phyloP scores from a whole-genome alignment of 1,284 basidiomycete genomes.

The Psilocybe mexicana region DNA sequence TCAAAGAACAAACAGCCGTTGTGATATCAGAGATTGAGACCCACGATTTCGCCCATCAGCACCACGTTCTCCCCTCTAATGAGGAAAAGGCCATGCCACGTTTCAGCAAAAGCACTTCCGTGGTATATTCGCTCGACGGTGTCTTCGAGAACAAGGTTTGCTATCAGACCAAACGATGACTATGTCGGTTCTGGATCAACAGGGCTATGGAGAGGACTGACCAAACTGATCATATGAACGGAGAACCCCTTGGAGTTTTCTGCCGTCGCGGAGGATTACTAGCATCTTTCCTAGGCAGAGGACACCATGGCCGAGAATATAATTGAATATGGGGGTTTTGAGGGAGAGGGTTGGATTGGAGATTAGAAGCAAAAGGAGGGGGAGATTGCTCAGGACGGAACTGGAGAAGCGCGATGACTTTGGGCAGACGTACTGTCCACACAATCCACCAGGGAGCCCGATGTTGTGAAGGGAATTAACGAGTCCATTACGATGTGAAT shows the following conservation, averaged over 20 bases:
- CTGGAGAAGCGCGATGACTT: conserved; percentile 51
- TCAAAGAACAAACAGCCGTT: conserved; percentile 2
- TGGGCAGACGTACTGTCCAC: conserved; percentile 93
- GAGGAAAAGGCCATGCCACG: conserved; percentile 86
- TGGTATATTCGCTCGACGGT: conserved; percentile 89
- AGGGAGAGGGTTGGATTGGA: conserved; percentile 6
- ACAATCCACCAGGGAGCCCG: conserved; percentile 94
- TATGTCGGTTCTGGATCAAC: background rate
- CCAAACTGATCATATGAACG: conserved; percentile 99
- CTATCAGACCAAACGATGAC: conserved; percentile 40
- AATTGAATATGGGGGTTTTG: conserved; percentile 5
- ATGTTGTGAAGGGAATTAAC: conserved; percentile 94
- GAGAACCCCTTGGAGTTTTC: conserved; percentile 94
- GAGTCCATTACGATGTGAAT: conserved; percentile 73
- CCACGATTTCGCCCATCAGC: conserved; percentile 92
- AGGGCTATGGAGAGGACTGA: conserved; percentile 41
- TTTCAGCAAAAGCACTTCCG: conserved; percentile 78
- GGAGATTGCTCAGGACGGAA: conserved; percentile 51
- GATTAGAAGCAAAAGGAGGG: conserved; percentile 25
- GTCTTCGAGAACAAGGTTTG: conserved; percentile 91
- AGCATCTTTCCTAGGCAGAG: conserved; percentile 90
- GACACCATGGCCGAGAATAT: conserved; percentile 11
- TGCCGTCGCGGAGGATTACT: conserved; percentile 92
- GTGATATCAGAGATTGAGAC: conserved; percentile 34
- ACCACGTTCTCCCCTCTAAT: conserved; percentile 99